Evolutionary conservation across 2,329 filamentous ascomycete genomes (phyloP).

Genomic region (Rasamsonia emersonii): DNA sequence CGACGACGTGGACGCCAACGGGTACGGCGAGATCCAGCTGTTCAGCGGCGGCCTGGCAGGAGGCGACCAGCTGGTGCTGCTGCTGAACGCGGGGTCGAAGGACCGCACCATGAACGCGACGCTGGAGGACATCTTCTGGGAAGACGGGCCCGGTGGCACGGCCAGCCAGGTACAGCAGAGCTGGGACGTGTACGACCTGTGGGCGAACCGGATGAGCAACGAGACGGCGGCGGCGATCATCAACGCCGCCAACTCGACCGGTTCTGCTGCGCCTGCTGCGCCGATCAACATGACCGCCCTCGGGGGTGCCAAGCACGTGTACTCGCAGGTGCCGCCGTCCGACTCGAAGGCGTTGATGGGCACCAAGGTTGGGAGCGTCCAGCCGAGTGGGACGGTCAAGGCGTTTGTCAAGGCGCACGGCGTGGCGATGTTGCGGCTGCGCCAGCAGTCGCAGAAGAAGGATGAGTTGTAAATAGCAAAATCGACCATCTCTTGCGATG

Average conservation of each 20-base stretch:
- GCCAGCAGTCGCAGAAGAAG: slow-evolving; percentile 29
- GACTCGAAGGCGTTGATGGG: slow-evolving; percentile 35
- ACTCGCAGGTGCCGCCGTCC: slow-evolving; percentile 31
- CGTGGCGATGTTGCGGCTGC: slow-evolving; percentile 43
- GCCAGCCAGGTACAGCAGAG: slow-evolving; percentile 33
- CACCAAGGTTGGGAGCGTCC: slow-evolving; percentile 35
- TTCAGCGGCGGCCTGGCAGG: slow-evolving; percentile 42
- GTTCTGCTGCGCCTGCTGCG: slow-evolving; percentile 25
- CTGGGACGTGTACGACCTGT: slow-evolving; percentile 49
- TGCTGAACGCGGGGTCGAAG: slow-evolving; percentile 43
- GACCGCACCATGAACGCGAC: slow-evolving; percentile 41
- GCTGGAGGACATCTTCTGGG: slow-evolving; percentile 46
- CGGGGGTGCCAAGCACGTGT: slow-evolving; percentile 41
- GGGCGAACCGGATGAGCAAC: slow-evolving; percentile 47
- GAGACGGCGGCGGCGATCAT: slow-evolving; percentile 38
- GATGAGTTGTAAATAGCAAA: slow-evolving; percentile 41
- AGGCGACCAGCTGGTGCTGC: slow-evolving; percentile 40
- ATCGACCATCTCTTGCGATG: too few species aligned
- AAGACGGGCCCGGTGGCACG: slow-evolving; percentile 35
- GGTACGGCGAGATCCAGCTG: slow-evolving; percentile 40
- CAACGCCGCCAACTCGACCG: slow-evolving; percentile 30
- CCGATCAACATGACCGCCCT: slow-evolving; percentile 41
- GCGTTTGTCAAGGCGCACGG: slow-evolving; percentile 42
- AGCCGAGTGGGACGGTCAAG: slow-evolving; percentile 34
- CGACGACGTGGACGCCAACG: slow-evolving; percentile 33